Conservation (phyloP, 2,329 filamentous ascomycete species). For the Aspergillus sp. region DNA sequence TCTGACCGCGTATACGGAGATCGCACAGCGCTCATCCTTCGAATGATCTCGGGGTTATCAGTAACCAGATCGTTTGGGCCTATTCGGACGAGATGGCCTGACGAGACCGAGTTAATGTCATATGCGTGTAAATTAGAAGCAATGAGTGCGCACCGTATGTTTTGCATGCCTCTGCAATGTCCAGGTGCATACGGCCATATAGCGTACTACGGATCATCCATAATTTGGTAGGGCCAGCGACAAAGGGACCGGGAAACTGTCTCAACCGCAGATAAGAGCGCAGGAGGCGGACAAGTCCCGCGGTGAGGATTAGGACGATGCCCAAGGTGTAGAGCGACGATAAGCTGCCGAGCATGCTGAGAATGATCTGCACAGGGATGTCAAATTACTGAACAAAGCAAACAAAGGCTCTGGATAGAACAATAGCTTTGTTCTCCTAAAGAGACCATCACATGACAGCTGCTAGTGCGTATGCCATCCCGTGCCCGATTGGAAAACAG, state of each 20-base stretch:
- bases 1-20: neutral
- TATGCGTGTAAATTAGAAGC: too few species aligned
- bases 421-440: neutral
- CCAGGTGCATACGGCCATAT: constrained; percentile 4
- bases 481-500: neutral
- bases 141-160: neutral
- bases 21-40: constrained; percentile 1
- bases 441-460: neutral
- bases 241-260: neutral
- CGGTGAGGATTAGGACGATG: neutral
- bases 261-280: neutral
- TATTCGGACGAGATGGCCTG: constrained; percentile 1
- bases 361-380: neutral
- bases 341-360: neutral
- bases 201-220: constrained; percentile 5
- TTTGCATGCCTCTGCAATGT: constrained; percentile 1
- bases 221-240: neutral
- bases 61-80: neutral
- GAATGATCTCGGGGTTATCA: constrained; percentile 5
- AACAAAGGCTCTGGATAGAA: neutral
- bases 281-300: neutral
- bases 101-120: neutral
- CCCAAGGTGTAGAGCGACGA: neutral
- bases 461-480: neutral
- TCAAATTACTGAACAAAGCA: neutral